Base-by-base conservation (phyloP, 2,329 filamentous ascomycete genomes). In the Talaromyces funiculosus region DNA sequence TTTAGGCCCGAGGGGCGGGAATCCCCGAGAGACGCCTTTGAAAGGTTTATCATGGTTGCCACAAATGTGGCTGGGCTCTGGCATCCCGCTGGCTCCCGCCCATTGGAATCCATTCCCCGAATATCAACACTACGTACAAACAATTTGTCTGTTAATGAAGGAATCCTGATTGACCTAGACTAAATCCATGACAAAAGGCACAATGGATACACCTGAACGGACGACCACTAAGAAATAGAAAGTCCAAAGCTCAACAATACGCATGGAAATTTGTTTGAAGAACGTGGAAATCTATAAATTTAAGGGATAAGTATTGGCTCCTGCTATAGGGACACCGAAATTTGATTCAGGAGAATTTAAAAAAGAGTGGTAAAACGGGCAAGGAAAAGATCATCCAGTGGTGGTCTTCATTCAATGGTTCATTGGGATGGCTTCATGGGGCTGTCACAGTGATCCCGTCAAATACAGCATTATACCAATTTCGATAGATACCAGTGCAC, bases 21-120 rank as follows among this genome's bases (percentile, higher is more conserved):
- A 22, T 55, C 53, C 7, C 45, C 20, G 5, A 57, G 63, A 24
- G 59, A 59, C 16, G 75, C 74, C 0, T 75, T 78, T 61, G 66
- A 70, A 63, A 69, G 71, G 14, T 74, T 78, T 38, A 63, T 77
- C 24, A 61, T 63, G 26, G 55, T 72, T 59, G 71, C 72, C n/a
- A 70, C 70, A 61, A 69, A 69, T 49, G 68, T 73, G 20, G 71
- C 70, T 37, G 67, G 65, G 58, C 49, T 77, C 16, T 64, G 77
- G 20, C 67, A 67, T n/a, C 65, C 61, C 37, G 24, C 33, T 31
- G 43, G 24, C 33, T 29, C 18, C 9, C 31, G 35, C 14, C 20
- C n/a, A 10, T 31, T 38, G 43, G 56, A 37, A 22, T 38, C 33
- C 24, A 54, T 54, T 8, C 51, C 51, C 10, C 33, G 33, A 40